Conservation (phyloP, 192 early-diverging fungal species). For the Entophlyctis helioformis region DNA sequence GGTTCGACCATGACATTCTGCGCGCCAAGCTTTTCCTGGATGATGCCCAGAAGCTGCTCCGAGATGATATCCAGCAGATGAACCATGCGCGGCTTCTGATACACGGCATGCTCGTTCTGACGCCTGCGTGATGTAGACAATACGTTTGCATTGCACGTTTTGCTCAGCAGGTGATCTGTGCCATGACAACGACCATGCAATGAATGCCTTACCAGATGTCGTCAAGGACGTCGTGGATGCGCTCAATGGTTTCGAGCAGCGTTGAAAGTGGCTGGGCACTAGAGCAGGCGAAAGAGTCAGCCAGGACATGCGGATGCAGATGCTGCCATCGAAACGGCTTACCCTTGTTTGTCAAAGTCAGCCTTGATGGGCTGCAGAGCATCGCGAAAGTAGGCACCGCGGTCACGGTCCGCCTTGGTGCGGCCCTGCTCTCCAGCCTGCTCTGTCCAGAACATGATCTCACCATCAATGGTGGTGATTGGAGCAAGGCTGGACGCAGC, state of each 20-base stretch:
- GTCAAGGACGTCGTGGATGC: constrained; percentile 23
- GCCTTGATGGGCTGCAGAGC: constrained; percentile 11
- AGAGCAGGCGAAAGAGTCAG: too few relatives aligned
- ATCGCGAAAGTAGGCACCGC: constrained; percentile 10
- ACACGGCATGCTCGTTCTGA: constrained; percentile 16
- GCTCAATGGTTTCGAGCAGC: constrained; percentile 20
- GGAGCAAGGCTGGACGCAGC: too few relatives aligned
- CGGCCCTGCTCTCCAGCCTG: constrained; percentile 1
- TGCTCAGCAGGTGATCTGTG: too few relatives aligned
- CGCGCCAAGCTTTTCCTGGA: constrained; percentile 11
- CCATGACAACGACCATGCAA: background rate
- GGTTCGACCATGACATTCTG: constrained; percentile 3
- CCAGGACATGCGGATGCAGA: too few relatives aligned
- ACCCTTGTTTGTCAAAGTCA: constrained; percentile 14
- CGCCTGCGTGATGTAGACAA: too few relatives aligned
- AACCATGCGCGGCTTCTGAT: constrained; percentile 28
- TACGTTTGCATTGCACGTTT: too few relatives aligned
- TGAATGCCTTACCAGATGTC: constrained; percentile 23
- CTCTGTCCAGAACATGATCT: constrained; percentile 13
- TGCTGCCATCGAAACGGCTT: background rate
- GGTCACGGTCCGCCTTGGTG: background rate
- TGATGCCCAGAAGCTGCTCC: constrained; percentile 12
- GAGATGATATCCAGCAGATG: constrained; percentile 19
- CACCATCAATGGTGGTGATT: constrained; percentile 14
- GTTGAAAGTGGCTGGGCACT: too few relatives aligned